Evolutionary conservation across 257 asterid species (phyloP), one percentile per base, ranked within the genome.

Genomic region (Avicennia marina): DNA sequence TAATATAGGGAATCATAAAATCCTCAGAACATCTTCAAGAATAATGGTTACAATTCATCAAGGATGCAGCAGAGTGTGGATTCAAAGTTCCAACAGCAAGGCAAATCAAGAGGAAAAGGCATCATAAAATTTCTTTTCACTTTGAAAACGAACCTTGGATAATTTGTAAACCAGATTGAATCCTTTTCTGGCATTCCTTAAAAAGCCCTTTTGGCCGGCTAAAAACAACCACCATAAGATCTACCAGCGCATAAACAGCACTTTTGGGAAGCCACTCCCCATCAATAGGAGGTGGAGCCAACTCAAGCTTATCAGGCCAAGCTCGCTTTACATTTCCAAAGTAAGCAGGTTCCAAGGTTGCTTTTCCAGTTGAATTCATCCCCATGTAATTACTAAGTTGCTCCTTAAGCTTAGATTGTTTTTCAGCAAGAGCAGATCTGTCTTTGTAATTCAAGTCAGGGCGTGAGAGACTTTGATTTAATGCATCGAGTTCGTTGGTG

Each of bases 181-280:
- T 78, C 84, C 98, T 81, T 84, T 79, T 93, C 57, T 67, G 78
- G 54, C 95, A 83, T 55, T 93, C 98, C 72, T 72, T 93, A 59
- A 85, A 81, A 56, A 80, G 84, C 57, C 97, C 98, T 62, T 93
- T 93, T 15, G 98, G 97, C 49, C 97, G 86, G 80, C 81, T 77
- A 68, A 89, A 89, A 75, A 89, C 87, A 39, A 86, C 90, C 64
- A 84, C 85, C 62, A 75, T 81, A 67, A 93, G 95, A 81, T 93
- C 95, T 29, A 93, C 89, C 79, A 93, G 75, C 32, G 96, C 95
- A 74, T 83, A 89, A 38, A 89, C 85, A 18, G 97, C 98, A 77
- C 95, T 75, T 76, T 86, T 93, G 22, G 98, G 98, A 63, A 93
- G 83, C 98, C 98, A 93, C 63, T 93, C 97, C 63, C 98, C 98